phyloP scores from a whole-genome alignment of 148 eudicot genomes.

The Hydrangea macrophylla region DNA sequence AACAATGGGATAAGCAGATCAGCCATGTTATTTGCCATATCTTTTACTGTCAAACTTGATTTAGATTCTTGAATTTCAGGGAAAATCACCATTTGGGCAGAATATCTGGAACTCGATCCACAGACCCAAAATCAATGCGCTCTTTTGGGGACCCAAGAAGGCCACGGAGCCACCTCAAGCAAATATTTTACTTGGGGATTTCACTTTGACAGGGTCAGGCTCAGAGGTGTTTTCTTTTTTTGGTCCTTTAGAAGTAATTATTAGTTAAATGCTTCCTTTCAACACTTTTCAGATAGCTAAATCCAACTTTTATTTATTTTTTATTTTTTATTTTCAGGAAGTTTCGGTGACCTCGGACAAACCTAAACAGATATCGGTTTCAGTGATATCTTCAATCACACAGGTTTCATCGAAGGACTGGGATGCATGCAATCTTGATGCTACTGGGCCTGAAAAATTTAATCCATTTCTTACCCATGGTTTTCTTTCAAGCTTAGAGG shows the following conservation, averaged over 20 bases:
- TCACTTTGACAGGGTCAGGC: conserved; percentile 61
- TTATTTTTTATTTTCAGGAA: conserved; percentile 34
- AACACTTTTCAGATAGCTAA: neutral
- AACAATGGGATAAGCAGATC: neutral
- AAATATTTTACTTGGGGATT: conserved; percentile 50
- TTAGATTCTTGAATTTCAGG: conserved; percentile 28
- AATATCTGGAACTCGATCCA: conserved; percentile 14
- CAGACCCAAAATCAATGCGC: conserved; percentile 41
- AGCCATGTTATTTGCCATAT: neutral
- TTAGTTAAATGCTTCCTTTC: conserved; percentile 9
- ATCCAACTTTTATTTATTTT: conserved; percentile 1
- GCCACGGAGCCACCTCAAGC: conserved; percentile 42
- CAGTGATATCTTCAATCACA: conserved; percentile 70
- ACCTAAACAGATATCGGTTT: conserved; percentile 54
- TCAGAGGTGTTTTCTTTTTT: conserved; percentile 52
- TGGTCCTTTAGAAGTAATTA: conserved; percentile 11
- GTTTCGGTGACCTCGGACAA: conserved; percentile 21
- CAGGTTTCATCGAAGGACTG: conserved; percentile 64
- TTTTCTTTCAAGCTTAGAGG: conserved; percentile 90
- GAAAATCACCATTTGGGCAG: conserved; percentile 27
- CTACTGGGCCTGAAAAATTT: conserved; percentile 57
- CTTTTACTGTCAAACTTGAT: neutral
- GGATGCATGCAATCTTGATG: conserved; percentile 87
- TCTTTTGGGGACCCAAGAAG: conserved; percentile 77
- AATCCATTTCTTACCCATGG: conserved; percentile 87